These are phyloP conservation scores for Groenewaldozyma auringiensis DNA, from an alignment of 1,139 yeast genomes.

Conservation along the genomic window DNA sequence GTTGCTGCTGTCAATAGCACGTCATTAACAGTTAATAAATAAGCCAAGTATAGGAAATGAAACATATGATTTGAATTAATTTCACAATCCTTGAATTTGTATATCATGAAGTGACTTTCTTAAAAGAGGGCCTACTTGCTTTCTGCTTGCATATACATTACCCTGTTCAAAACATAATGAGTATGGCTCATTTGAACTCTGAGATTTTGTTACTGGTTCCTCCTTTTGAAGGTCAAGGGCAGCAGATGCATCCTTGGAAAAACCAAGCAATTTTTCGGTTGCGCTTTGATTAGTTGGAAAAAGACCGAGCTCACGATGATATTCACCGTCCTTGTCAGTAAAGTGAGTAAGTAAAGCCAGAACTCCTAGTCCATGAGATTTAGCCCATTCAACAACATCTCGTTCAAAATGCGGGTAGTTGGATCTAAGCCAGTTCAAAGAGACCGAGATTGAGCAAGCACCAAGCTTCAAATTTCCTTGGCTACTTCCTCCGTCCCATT, in stretches of 20 bases:
- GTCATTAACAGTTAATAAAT: too few species aligned
- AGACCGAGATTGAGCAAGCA: constrained; percentile 65
- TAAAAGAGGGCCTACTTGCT: constrained; percentile 69
- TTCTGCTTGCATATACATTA: constrained; percentile 61
- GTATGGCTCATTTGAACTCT: constrained; percentile 15
- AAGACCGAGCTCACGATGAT: constrained; percentile 51
- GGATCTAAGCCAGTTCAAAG: constrained; percentile 49
- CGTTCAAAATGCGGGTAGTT: constrained; percentile 34
- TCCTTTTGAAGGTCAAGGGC: not conserved
- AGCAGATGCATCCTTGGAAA: constrained; percentile 26
- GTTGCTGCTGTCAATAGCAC: too few species aligned
- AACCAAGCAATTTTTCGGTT: constrained; percentile 26
- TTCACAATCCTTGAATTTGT: constrained; percentile 12
- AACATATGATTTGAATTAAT: too few species aligned
- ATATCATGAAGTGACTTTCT: constrained; percentile 22
- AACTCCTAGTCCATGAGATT: constrained; percentile 42
- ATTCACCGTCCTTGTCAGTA: constrained; percentile 36
- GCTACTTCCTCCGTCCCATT: constrained; percentile 37
- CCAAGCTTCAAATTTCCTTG: constrained; percentile 49
- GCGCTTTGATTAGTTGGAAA: constrained; percentile 27
- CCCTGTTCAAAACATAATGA: constrained; percentile 52
- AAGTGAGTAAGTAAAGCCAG: constrained; percentile 58
- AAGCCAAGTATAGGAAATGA: too few species aligned
- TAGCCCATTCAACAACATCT: constrained; percentile 35
- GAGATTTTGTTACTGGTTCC: constrained; percentile 3